phyloP scores from a whole-genome alignment of 306 rosid genomes.

The Coriaria nepalensis region DNA sequence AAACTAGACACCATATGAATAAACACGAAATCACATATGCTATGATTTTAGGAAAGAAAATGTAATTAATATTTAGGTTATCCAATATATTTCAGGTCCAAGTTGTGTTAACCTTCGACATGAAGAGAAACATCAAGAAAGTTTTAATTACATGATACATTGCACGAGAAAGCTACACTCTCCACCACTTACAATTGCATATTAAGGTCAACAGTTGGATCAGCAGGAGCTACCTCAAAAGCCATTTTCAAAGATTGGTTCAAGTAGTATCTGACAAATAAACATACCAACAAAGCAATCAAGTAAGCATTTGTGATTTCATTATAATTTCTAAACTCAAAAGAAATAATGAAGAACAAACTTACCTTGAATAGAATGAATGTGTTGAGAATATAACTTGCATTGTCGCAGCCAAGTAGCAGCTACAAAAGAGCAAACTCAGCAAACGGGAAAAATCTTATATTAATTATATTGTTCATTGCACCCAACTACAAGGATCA shows the following conservation, averaged over 20 bases:
- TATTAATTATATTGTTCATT: slow-evolving; percentile 2
- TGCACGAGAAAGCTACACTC: too few species aligned
- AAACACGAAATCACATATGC: too few species aligned
- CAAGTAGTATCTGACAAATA: slow-evolving; percentile 38
- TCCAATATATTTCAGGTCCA: too few species aligned
- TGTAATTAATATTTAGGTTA: too few species aligned
- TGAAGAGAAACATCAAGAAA: too few species aligned
- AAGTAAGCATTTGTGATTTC: slow-evolving; percentile 1
- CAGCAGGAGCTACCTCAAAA: slow-evolving; percentile 69
- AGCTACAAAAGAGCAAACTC: slow-evolving; percentile 49
- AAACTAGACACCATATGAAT: too few species aligned
- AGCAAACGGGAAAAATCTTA: slow-evolving; percentile 8
- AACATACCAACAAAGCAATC: slow-evolving; percentile 1
- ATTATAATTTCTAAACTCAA: not conserved
- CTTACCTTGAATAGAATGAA: slow-evolving; percentile 55
- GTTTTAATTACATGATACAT: too few species aligned
- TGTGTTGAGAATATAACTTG: slow-evolving; percentile 62
- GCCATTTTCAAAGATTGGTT: slow-evolving; percentile 44
- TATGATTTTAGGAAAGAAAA: too few species aligned
- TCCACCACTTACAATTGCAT: slow-evolving; percentile 50
- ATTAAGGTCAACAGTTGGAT: slow-evolving; percentile 87
- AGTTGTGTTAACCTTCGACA: too few species aligned
- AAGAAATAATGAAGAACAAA: slow-evolving; percentile 4
- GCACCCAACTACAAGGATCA: slow-evolving; percentile 16
- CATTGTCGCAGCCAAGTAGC: slow-evolving; percentile 93